Base-by-base conservation (phyloP, 2,329 filamentous ascomycete genomes). In the Dactylella cylindrospora region DNA sequence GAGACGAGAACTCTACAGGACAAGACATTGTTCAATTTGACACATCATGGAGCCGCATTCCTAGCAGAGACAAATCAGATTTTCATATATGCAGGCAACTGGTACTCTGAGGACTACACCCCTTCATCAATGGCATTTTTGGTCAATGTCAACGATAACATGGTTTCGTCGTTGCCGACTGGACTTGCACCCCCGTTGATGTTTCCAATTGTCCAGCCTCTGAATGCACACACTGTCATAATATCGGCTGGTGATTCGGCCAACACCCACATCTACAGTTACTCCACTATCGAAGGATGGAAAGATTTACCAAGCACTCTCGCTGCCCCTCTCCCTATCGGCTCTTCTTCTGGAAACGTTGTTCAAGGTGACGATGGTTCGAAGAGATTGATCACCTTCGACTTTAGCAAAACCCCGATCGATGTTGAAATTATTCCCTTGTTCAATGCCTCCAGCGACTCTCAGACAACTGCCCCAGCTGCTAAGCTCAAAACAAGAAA, bases 121-220 rank as follows among this genome's bases (percentile, higher is more conserved):
- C 66, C 68, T 7, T 67, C 62, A 7, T 66, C 67, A 33, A 68
- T 68, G 46, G 67, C 68, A 25, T 70, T 67, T 50, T 32, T 69
- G 40, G 68, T 70, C 26, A 49, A 64, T 19, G 62, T 67, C 3
- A 33, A 41, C 28, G 50, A 62, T 6, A 65, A 64, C 26, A 64
- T 57, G 45, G 64, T 64, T 36, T 64, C 65, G 26, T 64, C 67
- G 26, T 49, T 69, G 38, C 66, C 68, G 15, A 66, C 65, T 22
- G 52, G 64, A 13, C 47, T 57, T 5, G 46, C 59, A 9, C 59
- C 51, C 2, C 66, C 68, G 19, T 43, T 70, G 17, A 59, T 68
- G n/a, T 51, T 68, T 9, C 67, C 66, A 3, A 67, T 67, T 53
- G 57, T 62, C 17, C 57, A 62, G 40, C 6, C 49, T 17, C 35